A percentile compares a stretch with the other conserved stretches of the same genome.
These are phyloP conservation scores for Dryadomyces quercus-mongolicae DNA, from an alignment of 2,329 filamentous ascomycete species.

Conservation along the genomic window DNA sequence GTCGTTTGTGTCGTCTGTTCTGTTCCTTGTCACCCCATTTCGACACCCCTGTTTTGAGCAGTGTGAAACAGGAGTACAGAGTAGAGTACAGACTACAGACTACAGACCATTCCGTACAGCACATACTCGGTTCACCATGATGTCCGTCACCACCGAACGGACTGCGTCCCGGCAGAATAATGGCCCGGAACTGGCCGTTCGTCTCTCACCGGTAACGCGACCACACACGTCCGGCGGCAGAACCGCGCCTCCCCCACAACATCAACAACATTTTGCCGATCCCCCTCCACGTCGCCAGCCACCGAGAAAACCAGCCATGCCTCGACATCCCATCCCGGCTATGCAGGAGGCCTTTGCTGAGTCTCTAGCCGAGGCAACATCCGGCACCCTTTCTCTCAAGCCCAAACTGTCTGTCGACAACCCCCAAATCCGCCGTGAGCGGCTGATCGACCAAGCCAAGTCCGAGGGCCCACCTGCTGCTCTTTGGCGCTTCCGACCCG, in stretches of 20 bases:
- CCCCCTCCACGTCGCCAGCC: neutral
- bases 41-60: neutral
- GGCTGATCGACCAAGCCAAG: conserved; percentile 54
- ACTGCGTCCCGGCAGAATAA: conserved; percentile 12
- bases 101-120: neutral
- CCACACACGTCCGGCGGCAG: neutral
- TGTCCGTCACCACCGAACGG: conserved; percentile 11
- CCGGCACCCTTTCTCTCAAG: conserved; percentile 30
- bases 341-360: conserved; percentile 79
- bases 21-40: no score
- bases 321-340: conserved; percentile 55
- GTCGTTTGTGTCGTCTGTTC: no score
- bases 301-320: conserved; percentile 16
- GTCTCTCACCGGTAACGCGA: conserved; percentile 11
- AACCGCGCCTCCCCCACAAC: neutral
- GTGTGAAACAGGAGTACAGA: neutral
- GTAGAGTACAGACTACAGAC: neutral
- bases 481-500: conserved; percentile 63
- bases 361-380: conserved; percentile 60
- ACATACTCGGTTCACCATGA: conserved; percentile 13
- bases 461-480: conserved; percentile 61
- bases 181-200: conserved; percentile 14
- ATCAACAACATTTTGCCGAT: neutral
- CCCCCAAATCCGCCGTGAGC: conserved; percentile 50
- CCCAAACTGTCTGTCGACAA: conserved; percentile 41